Conservation (phyloP, 148 eudicot genomes). For the Cornus kousa region DNA sequence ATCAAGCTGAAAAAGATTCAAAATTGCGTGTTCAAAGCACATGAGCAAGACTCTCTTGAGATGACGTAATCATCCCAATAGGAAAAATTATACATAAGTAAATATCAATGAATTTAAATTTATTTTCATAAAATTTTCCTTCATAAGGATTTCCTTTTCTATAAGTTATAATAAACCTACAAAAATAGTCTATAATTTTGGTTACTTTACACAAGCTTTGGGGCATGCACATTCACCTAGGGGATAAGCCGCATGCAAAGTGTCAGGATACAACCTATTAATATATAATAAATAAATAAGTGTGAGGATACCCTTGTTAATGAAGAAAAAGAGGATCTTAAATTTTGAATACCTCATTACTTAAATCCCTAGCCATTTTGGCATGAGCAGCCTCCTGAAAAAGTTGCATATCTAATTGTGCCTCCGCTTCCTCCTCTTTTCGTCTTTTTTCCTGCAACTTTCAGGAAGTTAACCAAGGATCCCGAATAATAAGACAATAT, state of each 20-base stretch:
- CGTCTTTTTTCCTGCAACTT: slow-evolving; percentile 49
- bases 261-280: no score
- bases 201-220: no score
- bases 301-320: neutral
- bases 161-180: no score
- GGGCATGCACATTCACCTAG: no score
- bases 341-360: slow-evolving; percentile 36
- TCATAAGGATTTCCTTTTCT: no score
- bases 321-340: neutral
- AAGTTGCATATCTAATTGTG: slow-evolving; percentile 37
- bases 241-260: no score
- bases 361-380: slow-evolving; percentile 51
- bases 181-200: no score
- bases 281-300: no score
- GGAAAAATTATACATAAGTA: neutral
- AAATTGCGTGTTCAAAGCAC: slow-evolving; percentile 8
- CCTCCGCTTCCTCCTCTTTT: slow-evolving; percentile 50
- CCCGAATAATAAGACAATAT: neutral
- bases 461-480: slow-evolving; percentile 4
- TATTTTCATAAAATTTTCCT: no score
- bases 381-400: slow-evolving; percentile 54
- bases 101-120: neutral
- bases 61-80: neutral
- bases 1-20: slow-evolving; percentile 40
- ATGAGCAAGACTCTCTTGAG: neutral